Evolutionary conservation across 2,329 filamentous ascomycete genomes (phyloP), one percentile per base, ranked within the genome.

Genomic region (Dothiorella sarmentorum): DNA sequence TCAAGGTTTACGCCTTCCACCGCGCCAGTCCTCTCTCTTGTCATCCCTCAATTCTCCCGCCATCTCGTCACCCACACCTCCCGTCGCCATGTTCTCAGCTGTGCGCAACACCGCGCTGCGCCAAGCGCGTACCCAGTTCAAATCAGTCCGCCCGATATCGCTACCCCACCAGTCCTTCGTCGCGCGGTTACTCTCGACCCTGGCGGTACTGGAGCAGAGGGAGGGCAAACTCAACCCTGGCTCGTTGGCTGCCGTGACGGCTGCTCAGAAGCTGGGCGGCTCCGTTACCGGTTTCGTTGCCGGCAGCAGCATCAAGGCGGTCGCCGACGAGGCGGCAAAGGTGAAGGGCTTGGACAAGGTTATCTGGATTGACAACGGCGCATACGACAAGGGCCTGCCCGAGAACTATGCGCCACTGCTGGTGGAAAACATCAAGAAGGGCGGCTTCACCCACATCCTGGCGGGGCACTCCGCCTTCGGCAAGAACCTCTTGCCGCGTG

Each of bases 341-440:
- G 87, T 96, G 37, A 85, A 90, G 64, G 94, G 94, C 26, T 77
- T 99, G 38, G 91, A 96, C 68, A 97, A 97, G 81, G 85, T 99
- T 62, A 83, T 99, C 67, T 86, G 85, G 40, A 87, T 97, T 18
- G 90, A 97, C 64, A 97, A 91, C 75, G 85, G 80, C 57, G 89
- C 90, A 52, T 99, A 99, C 71, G 92, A 97, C 69, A 96, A 92
- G 85, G 91, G 91, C 51, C 83, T 99, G 2, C 86, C 94, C 55
- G 94, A 99, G 78, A 97, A 90, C 80, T 97, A 85, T 71, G 94
- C 93, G n/a, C 89, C 91, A 58, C 80, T 99, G 45, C 81, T 99
- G 38, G 89, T 91, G 53, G 93, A 97, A 75, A 99, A 97, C 75
- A 93, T 97, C 76, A 96, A 96, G 79, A 94, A 94, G 73, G 92